phyloP scores from a whole-genome alignment of 108 stramenopile genomes.

The Nitzschia palea region DNA sequence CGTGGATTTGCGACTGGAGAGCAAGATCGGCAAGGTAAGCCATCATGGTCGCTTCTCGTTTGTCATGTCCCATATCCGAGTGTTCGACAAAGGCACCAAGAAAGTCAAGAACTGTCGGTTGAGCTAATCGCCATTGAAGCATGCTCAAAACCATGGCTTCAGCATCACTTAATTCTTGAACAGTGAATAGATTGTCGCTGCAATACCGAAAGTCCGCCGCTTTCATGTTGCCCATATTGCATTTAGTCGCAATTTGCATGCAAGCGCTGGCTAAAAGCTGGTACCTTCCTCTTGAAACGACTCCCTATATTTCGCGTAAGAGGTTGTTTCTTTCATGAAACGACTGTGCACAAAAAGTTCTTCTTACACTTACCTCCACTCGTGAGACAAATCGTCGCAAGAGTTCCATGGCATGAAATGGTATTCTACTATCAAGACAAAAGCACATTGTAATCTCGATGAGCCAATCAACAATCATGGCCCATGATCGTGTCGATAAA shows the following conservation, averaged over 20 bases:
- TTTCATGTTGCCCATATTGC: conserved; percentile 1
- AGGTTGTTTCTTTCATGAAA: too few species aligned
- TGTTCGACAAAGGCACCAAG: neutral
- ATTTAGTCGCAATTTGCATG: conserved; percentile 35
- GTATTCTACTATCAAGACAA: conserved; percentile 12
- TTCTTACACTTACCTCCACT: conserved; percentile 20
- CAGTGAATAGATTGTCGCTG: conserved; percentile 34
- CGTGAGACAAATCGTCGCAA: conserved; percentile 27
- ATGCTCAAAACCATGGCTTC: conserved; percentile 22
- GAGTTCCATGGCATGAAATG: conserved; percentile 36
- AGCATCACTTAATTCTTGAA: neutral
- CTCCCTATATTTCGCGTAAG: too few species aligned
- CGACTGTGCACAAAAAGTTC: too few species aligned
- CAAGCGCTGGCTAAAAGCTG: conserved; percentile 38
- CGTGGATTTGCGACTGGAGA: conserved; percentile 12
- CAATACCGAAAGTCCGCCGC: conserved; percentile 27
- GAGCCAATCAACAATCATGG: conserved; percentile 37
- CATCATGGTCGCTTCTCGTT: neutral
- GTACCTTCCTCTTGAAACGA: too few species aligned
- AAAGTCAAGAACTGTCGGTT: conserved; percentile 19
- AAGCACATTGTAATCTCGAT: conserved; percentile 37
- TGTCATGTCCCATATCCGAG: neutral
- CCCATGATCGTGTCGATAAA: neutral
- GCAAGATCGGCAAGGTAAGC: conserved; percentile 34
- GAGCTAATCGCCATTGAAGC: conserved; percentile 33